A percentile compares a stretch with the other conserved stretches of the same genome.
Conservation (phyloP, 2,329 filamentous ascomycete species). For the Dothistroma septosporum region DNA sequence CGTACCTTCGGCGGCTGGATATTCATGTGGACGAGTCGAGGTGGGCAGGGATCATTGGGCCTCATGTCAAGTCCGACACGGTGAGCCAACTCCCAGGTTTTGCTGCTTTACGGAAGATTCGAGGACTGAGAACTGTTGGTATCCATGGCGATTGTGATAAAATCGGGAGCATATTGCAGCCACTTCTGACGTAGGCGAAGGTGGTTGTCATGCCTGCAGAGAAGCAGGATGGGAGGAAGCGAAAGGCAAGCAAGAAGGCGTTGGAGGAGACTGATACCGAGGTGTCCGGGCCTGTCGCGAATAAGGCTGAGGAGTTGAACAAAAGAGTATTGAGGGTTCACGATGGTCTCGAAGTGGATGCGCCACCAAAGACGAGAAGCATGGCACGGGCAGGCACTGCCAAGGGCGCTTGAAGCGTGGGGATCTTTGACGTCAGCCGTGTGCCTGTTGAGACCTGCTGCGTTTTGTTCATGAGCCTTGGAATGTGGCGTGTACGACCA, state of each 20-base stretch:
- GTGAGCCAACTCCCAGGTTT: slow-evolving; percentile 4
- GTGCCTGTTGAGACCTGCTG: no score
- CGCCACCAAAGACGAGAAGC: not conserved
- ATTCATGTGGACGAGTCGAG: slow-evolving; percentile 9
- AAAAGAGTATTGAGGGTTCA: no score
- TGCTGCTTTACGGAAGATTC: slow-evolving; percentile 4
- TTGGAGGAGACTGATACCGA: not conserved
- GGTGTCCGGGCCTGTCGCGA: no score
- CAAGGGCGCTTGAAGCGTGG: not conserved
- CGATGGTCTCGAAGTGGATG: no score
- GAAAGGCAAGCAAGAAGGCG: not conserved
- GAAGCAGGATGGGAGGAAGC: slow-evolving; percentile 3
- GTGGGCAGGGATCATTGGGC: slow-evolving; percentile 1
- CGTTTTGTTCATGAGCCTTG: no score
- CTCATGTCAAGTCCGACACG: slow-evolving; percentile 1
- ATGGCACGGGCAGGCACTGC: not conserved
- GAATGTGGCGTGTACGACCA: no score
- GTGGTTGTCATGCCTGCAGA: not conserved
- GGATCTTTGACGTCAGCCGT: no score
- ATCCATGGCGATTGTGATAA: slow-evolving; percentile 11
- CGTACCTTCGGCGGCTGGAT: slow-evolving; percentile 9
- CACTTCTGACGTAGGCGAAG: slow-evolving; percentile 1
- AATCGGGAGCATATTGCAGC: not conserved
- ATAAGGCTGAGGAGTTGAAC: no score
- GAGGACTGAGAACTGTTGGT: slow-evolving; percentile 6